Base-by-base conservation (phyloP, 75 land plant species). In the Gnetum montanum region DNA sequence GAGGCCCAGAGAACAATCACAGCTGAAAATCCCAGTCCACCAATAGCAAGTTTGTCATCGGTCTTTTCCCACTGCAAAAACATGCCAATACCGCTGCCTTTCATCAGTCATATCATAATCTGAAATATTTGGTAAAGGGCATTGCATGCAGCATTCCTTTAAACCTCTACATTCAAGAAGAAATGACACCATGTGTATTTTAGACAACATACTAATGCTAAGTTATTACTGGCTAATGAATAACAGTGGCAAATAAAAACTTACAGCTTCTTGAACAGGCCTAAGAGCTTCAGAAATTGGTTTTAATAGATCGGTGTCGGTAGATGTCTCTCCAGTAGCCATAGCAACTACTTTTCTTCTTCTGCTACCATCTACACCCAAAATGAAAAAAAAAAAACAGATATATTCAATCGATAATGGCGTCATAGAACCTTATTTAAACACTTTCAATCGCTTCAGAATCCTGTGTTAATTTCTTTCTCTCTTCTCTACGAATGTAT, bases 1-100 rank as follows among this genome's bases (percentile, higher is more conserved):
- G 96, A 70, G 7, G 90, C 80, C 98, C 98, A 93, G 13, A 85
- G 24, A 53, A 62, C 82, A 27, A 82, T 75, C 33, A 93, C 52
- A 51, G 69, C 84, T 48, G 96, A 79, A 62, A 89, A 74, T 31
- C 98, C 98, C 60, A 88, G 68, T 8, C 87, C 98, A 59, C 72
- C 71, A 48, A 93, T 57, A 26, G 78, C 98, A 28, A 81, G 46
- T 26, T 85, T 81, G 73, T 93, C 98, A 72, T 89, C 98, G 19
- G 83, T 52, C 19, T 77, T 77, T 24, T 75, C 82, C 98, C 96
- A 93, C 98, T 89, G 76, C 8, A 34, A 10, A 53, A 8, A 53
- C 25, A 31, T 18, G 34, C 7, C 15, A 53, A 41, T n/a, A 41
- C 12, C 8, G 34, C 3, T 3, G 2, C 22, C 35, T n/a, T 20